Evolutionary conservation across 2,329 filamentous ascomycete genomes (phyloP).

Genomic region (Arthrobotrys entomopaga): DNA sequence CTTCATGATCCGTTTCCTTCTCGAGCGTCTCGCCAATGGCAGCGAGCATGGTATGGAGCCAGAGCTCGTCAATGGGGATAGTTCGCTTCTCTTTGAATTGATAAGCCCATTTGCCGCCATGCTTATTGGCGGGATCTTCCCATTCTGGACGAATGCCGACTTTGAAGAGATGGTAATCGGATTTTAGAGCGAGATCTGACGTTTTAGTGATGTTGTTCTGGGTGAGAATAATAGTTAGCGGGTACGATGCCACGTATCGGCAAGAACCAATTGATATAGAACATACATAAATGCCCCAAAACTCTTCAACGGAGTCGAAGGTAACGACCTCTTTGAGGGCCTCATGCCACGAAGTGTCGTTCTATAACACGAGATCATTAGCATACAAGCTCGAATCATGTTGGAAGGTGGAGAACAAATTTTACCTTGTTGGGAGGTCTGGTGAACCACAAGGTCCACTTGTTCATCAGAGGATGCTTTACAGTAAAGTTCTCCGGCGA

Average conservation of each 20-base stretch:
- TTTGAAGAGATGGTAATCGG: constrained; percentile 99
- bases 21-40: constrained; percentile 98
- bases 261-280: constrained; percentile 1
- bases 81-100: constrained; percentile 95
- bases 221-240: constrained; percentile 7
- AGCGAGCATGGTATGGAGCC: constrained; percentile 95
- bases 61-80: constrained; percentile 91
- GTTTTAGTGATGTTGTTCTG: constrained; percentile 99
- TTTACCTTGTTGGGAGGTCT: constrained; percentile 87
- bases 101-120: constrained; percentile 98
- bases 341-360: constrained; percentile 94
- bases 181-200: constrained; percentile 94
- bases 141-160: constrained; percentile 95
- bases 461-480: constrained; percentile 96
- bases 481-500: constrained; percentile 99
- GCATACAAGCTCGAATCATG: neutral
- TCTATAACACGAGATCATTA: constrained; percentile 67
- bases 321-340: constrained; percentile 98
- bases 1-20: constrained; percentile 87
- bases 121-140: constrained; percentile 99
- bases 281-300: constrained; percentile 98
- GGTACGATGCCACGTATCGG: neutral
- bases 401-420: too few species aligned
- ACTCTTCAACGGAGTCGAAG: constrained; percentile 98
- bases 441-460: constrained; percentile 99